These are phyloP conservation scores for Apiospora pterosperma DNA, from an alignment of 2,329 filamentous ascomycete genomes.

Conservation along the genomic window DNA sequence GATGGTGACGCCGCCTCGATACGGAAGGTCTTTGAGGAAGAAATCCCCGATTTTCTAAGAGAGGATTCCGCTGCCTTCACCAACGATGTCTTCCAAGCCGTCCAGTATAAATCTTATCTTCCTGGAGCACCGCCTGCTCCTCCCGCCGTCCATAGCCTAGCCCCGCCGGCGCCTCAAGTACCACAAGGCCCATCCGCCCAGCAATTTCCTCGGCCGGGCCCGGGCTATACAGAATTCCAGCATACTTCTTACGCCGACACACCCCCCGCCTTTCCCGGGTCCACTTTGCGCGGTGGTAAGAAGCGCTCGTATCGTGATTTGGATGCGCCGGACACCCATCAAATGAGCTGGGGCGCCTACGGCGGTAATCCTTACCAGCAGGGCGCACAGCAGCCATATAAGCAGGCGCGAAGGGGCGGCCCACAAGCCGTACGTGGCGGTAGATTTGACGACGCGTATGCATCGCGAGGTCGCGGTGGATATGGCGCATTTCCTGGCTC, in stretches of 20 bases:
- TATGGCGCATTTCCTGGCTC: background rate
- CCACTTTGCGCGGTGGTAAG: constrained; percentile 24
- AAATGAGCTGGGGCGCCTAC: constrained; percentile 20
- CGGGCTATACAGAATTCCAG: background rate
- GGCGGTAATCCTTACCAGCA: constrained; percentile 24
- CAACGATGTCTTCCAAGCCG: constrained; percentile 65
- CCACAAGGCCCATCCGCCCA: constrained; percentile 5
- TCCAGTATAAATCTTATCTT: constrained; percentile 59
- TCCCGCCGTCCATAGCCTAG: constrained; percentile 16
- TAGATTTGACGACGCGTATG: constrained; percentile 29
- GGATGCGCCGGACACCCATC: constrained; percentile 35
- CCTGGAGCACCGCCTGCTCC: constrained; percentile 49
- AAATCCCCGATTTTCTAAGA: constrained; percentile 72
- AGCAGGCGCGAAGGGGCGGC: constrained; percentile 57
- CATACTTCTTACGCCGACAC: constrained; percentile 12
- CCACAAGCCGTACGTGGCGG: constrained; percentile 30
- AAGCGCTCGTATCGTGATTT: constrained; percentile 58
- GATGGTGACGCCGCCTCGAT: constrained; percentile 65
- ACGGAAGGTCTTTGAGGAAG: constrained; percentile 63
- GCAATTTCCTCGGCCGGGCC: background rate
- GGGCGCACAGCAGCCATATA: constrained; percentile 42
- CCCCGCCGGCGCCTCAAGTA: background rate
- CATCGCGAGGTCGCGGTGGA: constrained; percentile 22
- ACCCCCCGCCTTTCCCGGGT: constrained; percentile 4
- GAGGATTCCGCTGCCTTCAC: constrained; percentile 65